Evolutionary conservation across 2,329 filamentous ascomycete genomes (phyloP).

Genomic region (Penicillium olsonii): DNA sequence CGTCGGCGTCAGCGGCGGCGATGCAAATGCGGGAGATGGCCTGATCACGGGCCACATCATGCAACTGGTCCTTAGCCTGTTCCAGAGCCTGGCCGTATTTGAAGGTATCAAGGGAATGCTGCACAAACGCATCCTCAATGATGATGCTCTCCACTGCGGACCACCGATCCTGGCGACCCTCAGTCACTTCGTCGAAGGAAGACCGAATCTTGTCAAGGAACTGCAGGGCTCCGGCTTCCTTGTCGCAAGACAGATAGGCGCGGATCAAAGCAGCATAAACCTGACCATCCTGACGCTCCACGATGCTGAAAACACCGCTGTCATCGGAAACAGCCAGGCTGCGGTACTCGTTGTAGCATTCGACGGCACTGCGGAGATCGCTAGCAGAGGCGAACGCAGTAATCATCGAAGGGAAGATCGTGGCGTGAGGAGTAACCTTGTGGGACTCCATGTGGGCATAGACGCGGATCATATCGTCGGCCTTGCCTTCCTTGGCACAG

Average conservation of each 20-base stretch:
- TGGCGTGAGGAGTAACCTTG: constrained; percentile 71
- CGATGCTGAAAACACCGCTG: constrained; percentile 66
- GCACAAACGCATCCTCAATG: constrained; percentile 73
- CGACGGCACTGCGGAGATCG: constrained; percentile 83
- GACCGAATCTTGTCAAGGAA: constrained; percentile 80
- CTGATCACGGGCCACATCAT: constrained; percentile 58
- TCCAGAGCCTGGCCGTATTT: constrained; percentile 72
- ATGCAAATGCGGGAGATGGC: constrained; percentile 74
- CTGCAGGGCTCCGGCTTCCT: constrained; percentile 76
- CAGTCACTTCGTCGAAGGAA: constrained; percentile 49
- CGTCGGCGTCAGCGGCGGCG: constrained; percentile 76
- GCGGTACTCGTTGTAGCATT: constrained; percentile 95
- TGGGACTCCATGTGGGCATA: constrained; percentile 88
- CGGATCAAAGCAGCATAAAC: constrained; percentile 92
- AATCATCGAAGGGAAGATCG: constrained; percentile 91
- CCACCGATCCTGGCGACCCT: constrained; percentile 58
- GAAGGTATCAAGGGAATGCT: constrained; percentile 70
- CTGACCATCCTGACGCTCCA: constrained; percentile 74
- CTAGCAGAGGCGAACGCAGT: constrained; percentile 82
- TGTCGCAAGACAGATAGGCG: constrained; percentile 80
- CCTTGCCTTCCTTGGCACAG: constrained; percentile 77
- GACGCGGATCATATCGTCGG: constrained; percentile 86
- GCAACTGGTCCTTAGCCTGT: constrained; percentile 65
- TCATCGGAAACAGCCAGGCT: constrained; percentile 83
- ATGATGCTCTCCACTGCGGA: constrained; percentile 70